Conservation (phyloP, 1,284 basidiomycete genomes). For the Ustilago crameri region DNA sequence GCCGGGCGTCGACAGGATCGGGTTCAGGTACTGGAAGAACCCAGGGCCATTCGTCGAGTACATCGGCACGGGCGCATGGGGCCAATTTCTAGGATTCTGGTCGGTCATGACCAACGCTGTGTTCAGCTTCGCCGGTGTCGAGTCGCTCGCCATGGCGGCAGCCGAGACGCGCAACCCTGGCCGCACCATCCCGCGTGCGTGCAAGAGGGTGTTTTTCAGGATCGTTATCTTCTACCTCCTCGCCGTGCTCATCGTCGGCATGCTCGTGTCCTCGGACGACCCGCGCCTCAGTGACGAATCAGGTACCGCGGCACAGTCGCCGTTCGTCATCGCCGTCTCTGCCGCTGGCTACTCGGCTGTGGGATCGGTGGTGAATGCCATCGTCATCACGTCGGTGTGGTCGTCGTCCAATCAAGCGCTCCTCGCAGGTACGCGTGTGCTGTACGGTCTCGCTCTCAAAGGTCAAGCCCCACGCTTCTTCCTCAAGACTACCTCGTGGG, state of each 20-base stretch:
- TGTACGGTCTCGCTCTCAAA: constrained; percentile 78
- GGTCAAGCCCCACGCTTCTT: constrained; percentile 83
- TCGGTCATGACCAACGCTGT: constrained; percentile 72
- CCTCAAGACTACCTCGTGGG: constrained; percentile 75
- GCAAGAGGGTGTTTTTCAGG: constrained; percentile 76
- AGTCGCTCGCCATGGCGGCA: constrained; percentile 70
- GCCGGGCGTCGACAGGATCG: constrained; percentile 45
- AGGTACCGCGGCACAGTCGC: constrained; percentile 37
- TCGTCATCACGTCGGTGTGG: constrained; percentile 81
- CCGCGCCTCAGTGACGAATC: constrained; percentile 44
- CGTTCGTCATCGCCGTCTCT: constrained; percentile 68
- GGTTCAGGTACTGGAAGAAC: constrained; percentile 63
- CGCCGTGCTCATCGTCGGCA: constrained; percentile 74
- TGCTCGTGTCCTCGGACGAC: constrained; percentile 77
- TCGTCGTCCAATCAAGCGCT: constrained; percentile 85
- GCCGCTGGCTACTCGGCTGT: constrained; percentile 69
- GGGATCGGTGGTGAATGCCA: constrained; percentile 76
- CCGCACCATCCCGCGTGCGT: constrained; percentile 49
- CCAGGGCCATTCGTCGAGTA: constrained; percentile 69
- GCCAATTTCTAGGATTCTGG: constrained; percentile 70
- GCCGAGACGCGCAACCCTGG: constrained; percentile 54
- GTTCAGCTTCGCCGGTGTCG: constrained; percentile 84
- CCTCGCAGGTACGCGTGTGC: constrained; percentile 80
- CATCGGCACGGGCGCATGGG: constrained; percentile 73
- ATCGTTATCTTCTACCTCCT: constrained; percentile 76